Evolutionary conservation across 331 rosid species (phyloP), one percentile per base, ranked within the genome.

Genomic region (Ulmus americana): DNA sequence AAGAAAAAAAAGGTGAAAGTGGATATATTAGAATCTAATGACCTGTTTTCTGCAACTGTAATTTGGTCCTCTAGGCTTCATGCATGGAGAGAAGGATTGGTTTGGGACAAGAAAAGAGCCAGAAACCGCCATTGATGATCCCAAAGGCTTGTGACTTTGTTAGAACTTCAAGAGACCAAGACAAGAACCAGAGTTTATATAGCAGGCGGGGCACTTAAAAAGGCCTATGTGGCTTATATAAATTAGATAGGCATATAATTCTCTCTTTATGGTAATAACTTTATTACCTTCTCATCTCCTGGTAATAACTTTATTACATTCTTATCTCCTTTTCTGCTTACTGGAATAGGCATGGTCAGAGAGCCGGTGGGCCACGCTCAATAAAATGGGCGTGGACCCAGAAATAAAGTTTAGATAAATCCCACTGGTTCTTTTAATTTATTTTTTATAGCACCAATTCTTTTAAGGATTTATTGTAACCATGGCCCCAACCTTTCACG

Each of bases 21-120:
- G 47, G 52, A 55, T 35, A 35, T 60, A 18, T 49, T 47, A 41
- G 16, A n/a, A 14, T 42, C 0, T 64, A 6, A 8, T 35, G 38
- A 86, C 97, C 90, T 82, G 86, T 68, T 82, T 86, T 66, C 71
- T 74, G 82, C 66, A 69, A 58, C 46, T 69, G 58, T 39, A 64
- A 68, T 68, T 74, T 51, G 68, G 75, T 47, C 41, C 73, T 46
- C 75, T 64, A 77, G 68, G 16, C 52, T 59, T 70, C 7, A 66
- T 63, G 39, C 59, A 67, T 61, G 79, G 78, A 55, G 47, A 58
- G 39, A 84, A 39, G 66, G 67, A 74, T 45, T 51, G 77, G 14
- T 52, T 74, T 68, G 86, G 85, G 48, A 80, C 55, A 58, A 79
- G 20, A 47, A 72, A 66, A 54, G 79, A 72, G 15, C 73, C 71